Evolutionary conservation across 768 basidiomycete genomes (phyloP).

Genomic region (Kondoa malvinella): DNA sequence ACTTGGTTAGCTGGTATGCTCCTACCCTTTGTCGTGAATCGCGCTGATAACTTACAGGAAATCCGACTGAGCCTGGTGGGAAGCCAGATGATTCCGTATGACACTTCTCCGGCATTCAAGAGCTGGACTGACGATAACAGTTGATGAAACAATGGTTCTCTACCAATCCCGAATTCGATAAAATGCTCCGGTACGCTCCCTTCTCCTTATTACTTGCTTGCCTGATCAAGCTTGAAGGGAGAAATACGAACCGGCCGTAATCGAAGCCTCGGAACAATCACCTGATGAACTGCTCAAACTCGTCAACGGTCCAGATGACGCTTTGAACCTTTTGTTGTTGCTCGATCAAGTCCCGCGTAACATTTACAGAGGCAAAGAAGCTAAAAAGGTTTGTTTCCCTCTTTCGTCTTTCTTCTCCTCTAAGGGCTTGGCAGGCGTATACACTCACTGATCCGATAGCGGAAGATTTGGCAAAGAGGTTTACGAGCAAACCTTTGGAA

Average conservation of each 20-base stretch:
- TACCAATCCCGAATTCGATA: background rate
- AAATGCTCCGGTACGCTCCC: too few species aligned
- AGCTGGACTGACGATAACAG: too few species aligned
- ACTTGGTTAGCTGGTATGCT: background rate
- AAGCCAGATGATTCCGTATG: too few species aligned
- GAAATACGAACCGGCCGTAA: background rate
- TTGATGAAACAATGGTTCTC: background rate
- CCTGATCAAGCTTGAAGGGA: too few species aligned
- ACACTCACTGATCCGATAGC: background rate
- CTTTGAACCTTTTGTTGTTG: conserved; percentile 7
- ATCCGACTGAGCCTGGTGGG: background rate
- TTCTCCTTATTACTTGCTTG: too few species aligned
- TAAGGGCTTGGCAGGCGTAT: conserved; percentile 7
- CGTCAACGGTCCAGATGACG: conserved; percentile 1
- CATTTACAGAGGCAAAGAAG: conserved; percentile 17
- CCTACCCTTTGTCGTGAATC: background rate
- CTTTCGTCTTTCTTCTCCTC: too few species aligned
- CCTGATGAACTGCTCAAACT: background rate
- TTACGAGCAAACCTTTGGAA: background rate
- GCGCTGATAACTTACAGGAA: background rate
- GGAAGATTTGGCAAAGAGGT: background rate
- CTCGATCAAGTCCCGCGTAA: conserved; percentile 17
- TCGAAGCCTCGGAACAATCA: background rate
- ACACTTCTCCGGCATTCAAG: too few species aligned
- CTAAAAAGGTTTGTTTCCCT: conserved; percentile 13